Evolutionary conservation across 345 rosid species (phyloP), one percentile per base, ranked within the genome.

Genomic region (Arabis hirsuta): DNA sequence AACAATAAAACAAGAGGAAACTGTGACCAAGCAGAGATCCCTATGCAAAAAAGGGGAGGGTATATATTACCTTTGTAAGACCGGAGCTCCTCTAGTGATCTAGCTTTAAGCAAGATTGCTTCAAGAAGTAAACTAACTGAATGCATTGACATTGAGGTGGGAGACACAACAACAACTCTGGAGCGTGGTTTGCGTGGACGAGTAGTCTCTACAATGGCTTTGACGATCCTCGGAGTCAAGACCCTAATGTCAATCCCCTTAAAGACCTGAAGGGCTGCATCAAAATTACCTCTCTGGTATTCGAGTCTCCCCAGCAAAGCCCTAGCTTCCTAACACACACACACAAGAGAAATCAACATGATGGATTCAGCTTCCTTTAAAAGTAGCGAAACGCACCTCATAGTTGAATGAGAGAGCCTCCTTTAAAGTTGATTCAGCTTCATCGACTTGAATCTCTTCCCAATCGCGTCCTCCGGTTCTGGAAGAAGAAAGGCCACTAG

Each of bases 381-480:
- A 36, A 11, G 2, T 2, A 3, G 11, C 0, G 9, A 66, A 73
- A 5, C 65, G 39, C 65, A 91, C 99, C 89, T 96, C 99, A 59
- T 96, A 92, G 81, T 96, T 96, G 72, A 96, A 82, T 52, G 97
- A 96, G 67, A 92, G 98, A 78, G 98, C 98, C 71, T 92, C 99
- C 69, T 86, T 95, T 67, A 95, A 83, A 73, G 97, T 87, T 26
- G 98, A 92, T 82, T 95, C 99, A 43, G 88, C 97, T 84, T 92
- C 98, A 80, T 90, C 96, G 12, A 91, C 94, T 69, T 85, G 96
- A 73, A 80, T 73, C 44, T 88, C 98, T 22, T 95, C 96, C 98
- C 98, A 87, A 44, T 91, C 98, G 16, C 84, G 90, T 26, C 60
- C 69, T 27, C 62, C 48, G 0, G 81, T 74, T 57, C 96, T 81